These are phyloP conservation scores for Dictyostelium intermedium DNA, from an alignment of 78 protist species.

Conservation along the genomic window DNA sequence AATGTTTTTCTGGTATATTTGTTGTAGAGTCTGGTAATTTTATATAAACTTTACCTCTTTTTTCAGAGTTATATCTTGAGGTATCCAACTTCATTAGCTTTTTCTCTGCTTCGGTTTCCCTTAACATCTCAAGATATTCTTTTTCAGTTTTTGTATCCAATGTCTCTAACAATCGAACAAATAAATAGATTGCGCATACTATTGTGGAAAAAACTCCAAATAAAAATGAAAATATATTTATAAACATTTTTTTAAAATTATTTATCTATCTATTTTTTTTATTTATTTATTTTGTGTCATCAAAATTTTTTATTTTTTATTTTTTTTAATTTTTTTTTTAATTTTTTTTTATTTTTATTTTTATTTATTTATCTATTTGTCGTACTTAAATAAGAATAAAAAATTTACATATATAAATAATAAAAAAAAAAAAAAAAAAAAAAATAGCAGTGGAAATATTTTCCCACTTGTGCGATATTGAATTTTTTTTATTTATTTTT, in stretches of 20 bases:
- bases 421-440: no score
- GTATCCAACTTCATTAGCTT: conserved; percentile 29
- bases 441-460: not conserved
- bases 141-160: conserved; percentile 36
- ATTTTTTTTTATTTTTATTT: not conserved
- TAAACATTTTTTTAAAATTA: not conserved
- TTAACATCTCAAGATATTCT: conserved; percentile 31
- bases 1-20: conserved; percentile 29
- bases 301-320: not conserved
- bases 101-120: not conserved
- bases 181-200: conserved; percentile 46
- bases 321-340: not conserved
- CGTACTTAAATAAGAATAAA: not conserved
- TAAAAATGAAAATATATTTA: conserved; percentile 63
- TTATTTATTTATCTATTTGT: not conserved
- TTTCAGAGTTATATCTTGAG: conserved; percentile 37
- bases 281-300: not conserved
- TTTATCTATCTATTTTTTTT: not conserved
- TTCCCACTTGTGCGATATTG: not conserved
- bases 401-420: no score
- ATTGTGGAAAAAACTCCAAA: conserved; percentile 56
- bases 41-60: conserved; percentile 44
- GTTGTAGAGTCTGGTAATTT: conserved; percentile 26
- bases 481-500: no score
- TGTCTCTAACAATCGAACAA: conserved; percentile 47